phyloP scores from a whole-genome alignment of 345 rosid genomes.

The Eucalyptus cladocalyx region DNA sequence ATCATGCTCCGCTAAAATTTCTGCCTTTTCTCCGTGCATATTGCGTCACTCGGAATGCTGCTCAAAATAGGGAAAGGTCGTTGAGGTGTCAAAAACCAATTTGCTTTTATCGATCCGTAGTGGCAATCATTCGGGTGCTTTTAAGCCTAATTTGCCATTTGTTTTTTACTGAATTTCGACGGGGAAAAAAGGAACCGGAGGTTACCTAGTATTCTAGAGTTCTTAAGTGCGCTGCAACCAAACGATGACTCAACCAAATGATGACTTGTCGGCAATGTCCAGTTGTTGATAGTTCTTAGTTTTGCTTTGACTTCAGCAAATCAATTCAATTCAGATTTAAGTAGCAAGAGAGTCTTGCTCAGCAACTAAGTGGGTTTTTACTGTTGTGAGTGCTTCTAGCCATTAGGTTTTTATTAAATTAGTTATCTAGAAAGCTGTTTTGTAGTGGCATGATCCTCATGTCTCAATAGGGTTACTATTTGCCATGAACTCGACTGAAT shows the following conservation, averaged over 20 bases:
- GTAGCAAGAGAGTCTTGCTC: background rate
- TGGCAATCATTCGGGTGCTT: constrained; percentile 2
- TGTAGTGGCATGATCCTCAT: background rate
- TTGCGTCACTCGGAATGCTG: background rate
- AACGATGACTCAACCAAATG: constrained; percentile 1
- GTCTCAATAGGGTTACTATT: background rate
- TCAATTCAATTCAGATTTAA: background rate
- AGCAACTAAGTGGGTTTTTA: background rate
- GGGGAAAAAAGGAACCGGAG: background rate
- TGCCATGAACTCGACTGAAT: background rate
- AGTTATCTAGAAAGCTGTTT: background rate
- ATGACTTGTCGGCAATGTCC: background rate
- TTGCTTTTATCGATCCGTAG: background rate
- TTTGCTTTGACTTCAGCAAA: background rate
- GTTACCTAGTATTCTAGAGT: background rate
- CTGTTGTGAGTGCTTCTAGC: background rate
- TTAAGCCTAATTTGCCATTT: background rate
- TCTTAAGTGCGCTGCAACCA: constrained; percentile 15
- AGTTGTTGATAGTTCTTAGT: background rate
- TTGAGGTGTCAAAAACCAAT: background rate
- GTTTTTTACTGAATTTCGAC: background rate
- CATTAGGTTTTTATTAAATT: background rate
- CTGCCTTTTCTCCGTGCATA: background rate
- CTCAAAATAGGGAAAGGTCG: background rate
- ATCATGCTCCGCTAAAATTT: background rate